Evolutionary conservation across 306 rosid genomes (phyloP).

Genomic region (Glycine tomentella): DNA sequence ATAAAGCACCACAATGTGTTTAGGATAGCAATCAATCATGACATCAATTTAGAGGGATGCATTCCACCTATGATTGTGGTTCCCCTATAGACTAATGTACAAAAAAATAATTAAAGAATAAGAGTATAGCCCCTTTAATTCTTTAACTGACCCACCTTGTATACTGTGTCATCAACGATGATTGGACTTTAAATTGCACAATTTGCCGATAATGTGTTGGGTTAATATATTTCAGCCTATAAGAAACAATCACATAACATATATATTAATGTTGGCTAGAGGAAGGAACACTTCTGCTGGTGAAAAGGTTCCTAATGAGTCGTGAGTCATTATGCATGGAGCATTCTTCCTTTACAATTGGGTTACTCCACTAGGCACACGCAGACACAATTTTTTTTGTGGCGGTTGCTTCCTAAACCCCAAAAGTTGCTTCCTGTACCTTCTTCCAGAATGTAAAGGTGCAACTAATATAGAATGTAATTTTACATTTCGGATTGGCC

Average conservation of each 20-base stretch:
- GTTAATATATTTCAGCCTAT: slow-evolving; percentile 3
- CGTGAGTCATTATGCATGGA: background rate
- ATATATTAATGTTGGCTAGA: background rate
- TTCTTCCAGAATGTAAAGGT: too few relatives aligned
- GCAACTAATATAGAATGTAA: too few relatives aligned
- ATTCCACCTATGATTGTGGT: slow-evolving; percentile 35
- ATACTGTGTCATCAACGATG: slow-evolving; percentile 13
- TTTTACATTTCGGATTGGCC: too few relatives aligned
- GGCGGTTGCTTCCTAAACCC: too few relatives aligned
- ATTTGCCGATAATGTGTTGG: slow-evolving; percentile 5
- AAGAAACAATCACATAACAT: slow-evolving; percentile 3
- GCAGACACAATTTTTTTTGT: background rate
- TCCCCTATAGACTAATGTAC: slow-evolving; percentile 45
- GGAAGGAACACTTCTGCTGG: background rate
- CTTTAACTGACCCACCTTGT: slow-evolving; percentile 13
- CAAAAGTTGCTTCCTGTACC: too few relatives aligned
- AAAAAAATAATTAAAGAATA: slow-evolving; percentile 17
- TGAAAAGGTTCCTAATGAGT: background rate
- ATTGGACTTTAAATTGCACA: slow-evolving; percentile 33
- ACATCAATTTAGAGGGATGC: slow-evolving; percentile 32
- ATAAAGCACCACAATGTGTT: slow-evolving; percentile 37
- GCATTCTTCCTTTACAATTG: background rate
- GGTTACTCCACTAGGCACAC: background rate
- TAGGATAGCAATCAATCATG: slow-evolving; percentile 20
- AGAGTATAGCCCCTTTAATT: slow-evolving; percentile 11